Conservation (phyloP, 768 basidiomycete genomes). For the Tubosaeta brunneosetosa region DNA sequence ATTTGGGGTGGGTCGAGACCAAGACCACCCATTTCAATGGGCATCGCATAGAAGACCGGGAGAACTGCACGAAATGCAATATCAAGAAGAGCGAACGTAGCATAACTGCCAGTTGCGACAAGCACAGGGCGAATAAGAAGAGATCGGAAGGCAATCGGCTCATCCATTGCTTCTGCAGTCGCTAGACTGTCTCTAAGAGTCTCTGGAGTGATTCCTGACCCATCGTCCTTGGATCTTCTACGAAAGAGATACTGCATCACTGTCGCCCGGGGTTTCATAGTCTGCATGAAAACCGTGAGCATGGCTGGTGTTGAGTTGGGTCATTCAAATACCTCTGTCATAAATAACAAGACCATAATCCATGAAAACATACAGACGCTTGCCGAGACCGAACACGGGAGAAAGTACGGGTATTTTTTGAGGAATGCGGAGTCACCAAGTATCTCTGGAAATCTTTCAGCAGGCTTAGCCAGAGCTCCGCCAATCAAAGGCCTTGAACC, state of each 20-base stretch:
- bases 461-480: conserved; percentile 57
- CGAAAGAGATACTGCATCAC: conserved; percentile 15
- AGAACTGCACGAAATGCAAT: conserved; percentile 51
- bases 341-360: conserved; percentile 44
- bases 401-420: conserved; percentile 66
- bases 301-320: neutral
- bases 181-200: neutral
- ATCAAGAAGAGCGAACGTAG: conserved; percentile 54
- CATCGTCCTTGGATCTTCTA: neutral
- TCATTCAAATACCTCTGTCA: conserved; percentile 45
- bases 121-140: conserved; percentile 51
- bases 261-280: conserved; percentile 11
- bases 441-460: conserved; percentile 56
- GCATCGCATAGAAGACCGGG: conserved; percentile 31
- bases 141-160: conserved; percentile 42
- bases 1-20: conserved; percentile 26
- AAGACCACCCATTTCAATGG: conserved; percentile 29
- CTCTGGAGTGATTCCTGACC: neutral
- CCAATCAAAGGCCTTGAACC: conserved; percentile 60
- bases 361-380: conserved; percentile 49
- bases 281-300: conserved; percentile 11
- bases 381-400: conserved; percentile 63
- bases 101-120: conserved; percentile 58
- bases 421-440: conserved; percentile 58
- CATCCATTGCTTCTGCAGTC: neutral